phyloP scores from a whole-genome alignment of 2,329 filamentous ascomycete genomes.

The Venturia aucupariae region DNA sequence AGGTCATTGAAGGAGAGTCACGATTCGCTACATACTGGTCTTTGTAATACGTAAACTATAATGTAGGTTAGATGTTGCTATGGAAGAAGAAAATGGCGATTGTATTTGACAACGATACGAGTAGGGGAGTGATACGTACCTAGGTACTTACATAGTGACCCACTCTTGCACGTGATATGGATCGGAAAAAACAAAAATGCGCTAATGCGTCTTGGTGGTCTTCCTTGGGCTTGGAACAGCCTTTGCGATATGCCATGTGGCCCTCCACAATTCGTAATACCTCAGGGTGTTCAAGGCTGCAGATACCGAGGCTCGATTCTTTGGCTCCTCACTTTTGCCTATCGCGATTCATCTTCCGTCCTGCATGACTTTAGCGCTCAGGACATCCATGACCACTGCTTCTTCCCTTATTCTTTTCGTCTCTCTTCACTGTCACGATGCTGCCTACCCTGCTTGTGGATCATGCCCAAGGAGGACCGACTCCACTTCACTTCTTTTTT shows the following conservation, averaged over 20 bases:
- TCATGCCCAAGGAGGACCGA: background rate
- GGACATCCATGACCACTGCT: no score
- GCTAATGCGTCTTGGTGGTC: background rate
- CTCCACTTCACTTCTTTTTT: background rate
- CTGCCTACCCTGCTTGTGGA: background rate
- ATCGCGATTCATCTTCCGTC: background rate
- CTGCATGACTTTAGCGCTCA: background rate
- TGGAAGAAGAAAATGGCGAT: no score
- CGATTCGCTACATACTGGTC: constrained; percentile 38
- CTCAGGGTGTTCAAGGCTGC: background rate
- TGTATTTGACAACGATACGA: no score
- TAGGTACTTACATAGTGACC: no score
- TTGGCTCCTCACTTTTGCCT: background rate
- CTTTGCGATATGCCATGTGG: background rate
- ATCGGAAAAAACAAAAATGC: no score
- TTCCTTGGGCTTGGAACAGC: background rate
- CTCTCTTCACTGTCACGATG: no score
- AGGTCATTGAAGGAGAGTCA: constrained; percentile 42
- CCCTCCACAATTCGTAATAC: background rate
- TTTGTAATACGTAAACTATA: background rate
- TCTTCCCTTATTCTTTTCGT: no score
- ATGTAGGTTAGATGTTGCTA: no score
- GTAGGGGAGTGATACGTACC: no score
- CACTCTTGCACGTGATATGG: no score
- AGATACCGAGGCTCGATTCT: background rate